A percentile compares a stretch with the other conserved stretches of the same genome.
These are phyloP conservation scores for Colletotrichum acutatum DNA, from an alignment of 2,329 filamentous ascomycete genomes.

Conservation along the genomic window DNA sequence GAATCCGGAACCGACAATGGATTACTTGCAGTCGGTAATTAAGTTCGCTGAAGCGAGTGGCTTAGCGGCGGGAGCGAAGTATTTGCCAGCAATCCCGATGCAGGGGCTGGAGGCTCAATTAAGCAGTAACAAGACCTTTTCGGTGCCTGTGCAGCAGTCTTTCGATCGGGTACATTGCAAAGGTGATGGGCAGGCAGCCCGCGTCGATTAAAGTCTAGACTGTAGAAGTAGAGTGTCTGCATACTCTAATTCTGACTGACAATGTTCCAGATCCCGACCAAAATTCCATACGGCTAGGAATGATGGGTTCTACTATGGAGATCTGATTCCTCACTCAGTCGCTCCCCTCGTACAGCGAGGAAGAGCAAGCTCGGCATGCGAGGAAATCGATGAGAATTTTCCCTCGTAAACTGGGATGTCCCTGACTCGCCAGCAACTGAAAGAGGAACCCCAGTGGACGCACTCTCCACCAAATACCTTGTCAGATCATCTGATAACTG, in stretches of 20 bases:
- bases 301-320: no score
- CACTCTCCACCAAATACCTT: slow-evolving; percentile 8
- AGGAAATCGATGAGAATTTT: slow-evolving; percentile 7
- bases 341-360: no score
- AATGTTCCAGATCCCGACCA: background rate
- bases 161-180: background rate
- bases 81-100: background rate
- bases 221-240: no score
- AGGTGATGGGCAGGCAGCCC: no score
- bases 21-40: background rate
- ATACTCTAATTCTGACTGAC: no score
- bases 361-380: background rate
- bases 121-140: background rate
- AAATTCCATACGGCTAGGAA: no score
- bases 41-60: background rate
- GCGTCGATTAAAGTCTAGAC: no score
- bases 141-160: background rate
- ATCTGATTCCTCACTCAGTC: no score
- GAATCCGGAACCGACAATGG: background rate
- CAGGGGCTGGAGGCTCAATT: background rate
- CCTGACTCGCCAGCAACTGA: background rate
- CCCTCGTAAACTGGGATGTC: background rate
- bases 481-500: slow-evolving; percentile 35
- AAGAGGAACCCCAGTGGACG: slow-evolving; percentile 13
- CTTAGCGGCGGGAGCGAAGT: background rate